Percentiles rank a stretch among this genome's conserved stretches.
These are phyloP conservation scores for Mycena capillaripes DNA, from an alignment of 768 basidiomycete genomes.

Conservation along the genomic window DNA sequence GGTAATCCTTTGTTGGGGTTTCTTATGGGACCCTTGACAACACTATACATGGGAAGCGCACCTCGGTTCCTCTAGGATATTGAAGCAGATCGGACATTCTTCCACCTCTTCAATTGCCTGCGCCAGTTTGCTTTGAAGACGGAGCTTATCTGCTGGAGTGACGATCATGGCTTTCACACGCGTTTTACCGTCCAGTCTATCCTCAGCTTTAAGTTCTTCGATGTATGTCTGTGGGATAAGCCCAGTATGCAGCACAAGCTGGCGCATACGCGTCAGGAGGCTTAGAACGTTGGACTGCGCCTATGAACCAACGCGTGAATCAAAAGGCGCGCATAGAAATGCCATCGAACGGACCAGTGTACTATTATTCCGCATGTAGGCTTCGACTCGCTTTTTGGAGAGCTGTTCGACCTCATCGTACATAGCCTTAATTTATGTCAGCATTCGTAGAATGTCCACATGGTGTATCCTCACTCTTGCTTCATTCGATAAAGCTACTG, in stretches of 20 bases:
- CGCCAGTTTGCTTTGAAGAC: conserved; percentile 70
- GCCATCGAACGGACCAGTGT: conserved; percentile 56
- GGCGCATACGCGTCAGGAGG: conserved; percentile 89
- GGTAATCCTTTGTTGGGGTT: no score
- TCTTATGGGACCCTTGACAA: no score
- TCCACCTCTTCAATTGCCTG: conserved; percentile 85
- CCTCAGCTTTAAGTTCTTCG: conserved; percentile 66
- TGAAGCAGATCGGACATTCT: conserved; percentile 86
- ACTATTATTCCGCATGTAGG: conserved; percentile 60
- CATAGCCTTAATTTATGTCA: conserved; percentile 56
- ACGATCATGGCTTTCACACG: conserved; percentile 51
- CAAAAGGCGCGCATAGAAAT: background rate
- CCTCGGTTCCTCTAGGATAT: conserved; percentile 69
- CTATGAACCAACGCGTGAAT: conserved; percentile 49
- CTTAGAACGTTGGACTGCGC: conserved; percentile 79
- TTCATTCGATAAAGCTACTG: conserved; percentile 73
- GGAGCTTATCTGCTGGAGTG: conserved; percentile 66
- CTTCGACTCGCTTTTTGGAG: conserved; percentile 74
- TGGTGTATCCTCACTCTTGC: conserved; percentile 65
- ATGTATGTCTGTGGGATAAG: conserved; percentile 81
- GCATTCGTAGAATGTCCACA: background rate
- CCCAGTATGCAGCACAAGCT: conserved; percentile 84
- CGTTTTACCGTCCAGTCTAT: conserved; percentile 49
- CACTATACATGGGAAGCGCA: no score
- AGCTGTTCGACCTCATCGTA: conserved; percentile 79